Evolutionary conservation across 1,139 yeast species (phyloP), one percentile per base, ranked within the genome.

Genomic region (Pichia sp.): DNA sequence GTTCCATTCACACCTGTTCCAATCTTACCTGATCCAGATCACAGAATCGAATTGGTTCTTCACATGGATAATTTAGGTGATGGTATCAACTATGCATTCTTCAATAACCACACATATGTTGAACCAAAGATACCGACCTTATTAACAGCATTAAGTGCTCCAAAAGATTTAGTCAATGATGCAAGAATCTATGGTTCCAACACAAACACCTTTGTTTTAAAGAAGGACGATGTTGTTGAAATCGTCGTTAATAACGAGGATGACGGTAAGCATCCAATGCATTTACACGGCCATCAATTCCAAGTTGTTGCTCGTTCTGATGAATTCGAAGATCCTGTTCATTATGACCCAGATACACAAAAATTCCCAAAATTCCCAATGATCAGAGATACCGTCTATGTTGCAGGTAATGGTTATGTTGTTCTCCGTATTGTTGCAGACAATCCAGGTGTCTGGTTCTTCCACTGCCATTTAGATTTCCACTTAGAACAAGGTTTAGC

Each of bases 401-500:
- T 84, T 27, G 76, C 79, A 51, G 79, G 86, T 34, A 81, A 82
- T 56, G 86, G 90, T 0, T 77, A 81, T 58, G 61, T 81, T 41
- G 89, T 83, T 4, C 55, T 85, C 42, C 71, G 94, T 61, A 84
- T 85, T 65, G 75, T 70, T 57, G 89, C 91, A 21, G 75, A 81
- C 58, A 85, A 85, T 59, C 93, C 93, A n/a, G 93, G 93, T 58
- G 83, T 83, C 42, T 85, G 91, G 91, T 77, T 81, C 58, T 84
- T 85, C 83, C 93, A 85, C 61, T 85, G 93, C 66, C 93, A 85
- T 60, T 79, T 85, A 51, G 91, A 85, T 62, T 85, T 89, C 85
- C 93, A 85, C 67, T 76, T 85, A 65, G 81, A 79, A 54, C 93
- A 85, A 69, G 93, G 93, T 44, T 72, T 85, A 52, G 89, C 90